Evolutionary conservation across 345 rosid species (phyloP).

Genomic region (Populus alba): DNA sequence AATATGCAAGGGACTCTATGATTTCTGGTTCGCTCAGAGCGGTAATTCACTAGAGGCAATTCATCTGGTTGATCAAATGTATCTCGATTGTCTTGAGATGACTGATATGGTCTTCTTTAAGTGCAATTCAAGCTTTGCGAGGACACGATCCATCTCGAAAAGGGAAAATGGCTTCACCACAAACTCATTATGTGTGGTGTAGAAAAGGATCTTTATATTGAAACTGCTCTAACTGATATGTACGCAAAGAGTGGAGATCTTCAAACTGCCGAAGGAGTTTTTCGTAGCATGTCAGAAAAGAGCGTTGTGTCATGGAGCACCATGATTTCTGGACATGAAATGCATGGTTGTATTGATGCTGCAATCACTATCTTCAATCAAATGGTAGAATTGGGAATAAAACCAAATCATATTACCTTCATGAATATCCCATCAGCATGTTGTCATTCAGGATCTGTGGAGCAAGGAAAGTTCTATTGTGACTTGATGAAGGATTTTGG

Average conservation of each 20-base stretch:
- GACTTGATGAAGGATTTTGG: slow-evolving; percentile 52
- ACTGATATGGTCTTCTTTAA: slow-evolving; percentile 55
- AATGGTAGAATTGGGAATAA: slow-evolving; percentile 58
- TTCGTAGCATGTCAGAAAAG: slow-evolving; percentile 43
- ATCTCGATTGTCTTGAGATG: slow-evolving; percentile 35
- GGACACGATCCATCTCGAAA: slow-evolving; percentile 49
- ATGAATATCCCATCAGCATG: slow-evolving; percentile 81
- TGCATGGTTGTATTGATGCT: slow-evolving; percentile 54
- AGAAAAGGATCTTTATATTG: slow-evolving; percentile 44
- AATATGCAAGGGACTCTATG: slow-evolving; percentile 52
- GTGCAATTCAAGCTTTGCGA: slow-evolving; percentile 68
- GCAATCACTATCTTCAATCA: slow-evolving; percentile 56
- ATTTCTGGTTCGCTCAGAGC: slow-evolving; percentile 54
- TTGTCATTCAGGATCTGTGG: slow-evolving; percentile 69
- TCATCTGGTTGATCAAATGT: slow-evolving; percentile 62
- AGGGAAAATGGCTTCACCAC: slow-evolving; percentile 75
- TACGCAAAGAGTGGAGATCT: slow-evolving; percentile 80
- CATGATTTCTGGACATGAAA: slow-evolving; percentile 69
- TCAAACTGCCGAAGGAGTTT: slow-evolving; percentile 44
- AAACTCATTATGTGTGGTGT: slow-evolving; percentile 48
- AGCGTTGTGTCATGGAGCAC: slow-evolving; percentile 76
- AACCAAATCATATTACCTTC: slow-evolving; percentile 78
- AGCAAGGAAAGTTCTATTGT: slow-evolving; percentile 60
- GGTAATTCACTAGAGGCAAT: slow-evolving; percentile 57
- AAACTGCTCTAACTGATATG: slow-evolving; percentile 69